Percentiles rank a stretch among this genome's conserved stretches.
Conservation (phyloP, 768 basidiomycete genomes). For the Termitomyces heimii region DNA sequence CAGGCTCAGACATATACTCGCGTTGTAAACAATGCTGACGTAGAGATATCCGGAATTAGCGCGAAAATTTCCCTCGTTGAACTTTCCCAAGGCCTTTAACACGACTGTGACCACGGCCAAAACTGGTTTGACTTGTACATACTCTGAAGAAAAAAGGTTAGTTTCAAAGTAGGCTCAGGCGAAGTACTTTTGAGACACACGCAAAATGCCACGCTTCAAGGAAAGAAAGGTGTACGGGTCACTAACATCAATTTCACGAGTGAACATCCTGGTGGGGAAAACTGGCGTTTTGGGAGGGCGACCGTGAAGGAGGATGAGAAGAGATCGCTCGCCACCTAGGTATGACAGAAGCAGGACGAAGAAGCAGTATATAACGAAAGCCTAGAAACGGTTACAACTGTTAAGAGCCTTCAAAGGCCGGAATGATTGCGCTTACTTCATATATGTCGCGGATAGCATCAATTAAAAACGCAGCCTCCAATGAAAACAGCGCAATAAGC, state of each 20-base stretch:
- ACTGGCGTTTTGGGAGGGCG: constrained; percentile 83
- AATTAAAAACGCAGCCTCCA: constrained; percentile 94
- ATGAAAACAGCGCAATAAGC: constrained; percentile 87
- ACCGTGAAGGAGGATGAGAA: constrained; percentile 89
- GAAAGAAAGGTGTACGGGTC: constrained; percentile 94
- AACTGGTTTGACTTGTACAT: constrained; percentile 93
- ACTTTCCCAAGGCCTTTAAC: constrained; percentile 82
- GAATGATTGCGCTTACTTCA: constrained; percentile 52
- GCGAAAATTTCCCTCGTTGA: constrained; percentile 84
- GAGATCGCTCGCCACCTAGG: constrained; percentile 88
- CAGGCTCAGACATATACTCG: constrained; percentile 70
- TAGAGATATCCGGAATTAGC: constrained; percentile 89
- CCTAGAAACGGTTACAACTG: constrained; percentile 35
- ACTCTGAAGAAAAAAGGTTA: constrained; percentile 52
- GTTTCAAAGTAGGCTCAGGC: constrained; percentile 39
- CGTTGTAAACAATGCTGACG: constrained; percentile 80
- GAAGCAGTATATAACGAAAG: constrained; percentile 93
- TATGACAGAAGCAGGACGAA: constrained; percentile 78
- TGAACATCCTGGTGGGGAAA: constrained; percentile 82
- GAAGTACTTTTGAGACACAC: constrained; percentile 34
- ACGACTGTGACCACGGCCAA: constrained; percentile 80
- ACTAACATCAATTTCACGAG: constrained; percentile 83
- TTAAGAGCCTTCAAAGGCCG: background rate
- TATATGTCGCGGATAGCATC: constrained; percentile 94
- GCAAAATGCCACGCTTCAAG: constrained; percentile 91